Base-by-base conservation (phyloP, 257 asterid genomes). In the Coffea canephora region DNA sequence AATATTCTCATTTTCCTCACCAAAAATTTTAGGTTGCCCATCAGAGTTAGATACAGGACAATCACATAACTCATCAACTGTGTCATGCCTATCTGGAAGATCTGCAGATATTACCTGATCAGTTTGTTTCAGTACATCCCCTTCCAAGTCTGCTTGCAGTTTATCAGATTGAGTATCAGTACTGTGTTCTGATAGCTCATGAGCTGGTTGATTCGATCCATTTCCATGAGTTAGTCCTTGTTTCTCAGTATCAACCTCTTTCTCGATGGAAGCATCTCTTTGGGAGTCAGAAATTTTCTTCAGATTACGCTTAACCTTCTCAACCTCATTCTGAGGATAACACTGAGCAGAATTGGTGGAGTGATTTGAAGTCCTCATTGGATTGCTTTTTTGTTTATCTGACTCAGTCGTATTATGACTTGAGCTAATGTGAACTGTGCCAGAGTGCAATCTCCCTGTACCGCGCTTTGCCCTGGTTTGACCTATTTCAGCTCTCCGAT, bases 361-460 rank as follows among this genome's bases (percentile, higher is more conserved):
- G 77, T 76, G 83, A 78, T 71, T 86, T 68, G 78, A 71, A 71
- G 75, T 52, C 80, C 76, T 88, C 82, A 81, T 78, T 7, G 78
- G 76, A 46, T 78, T 77, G 75, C 79, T 80, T 80, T 86, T 86
- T 71, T 73, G 77, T 74, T 85, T 90, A 80, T 83, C 91, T 55
- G 79, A 65, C 66, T 80, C 88, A 7, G 83, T 54, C 46, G 43
- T 71, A 45, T 80, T 78, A 70, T 50, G 78, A 62, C 65, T 77
- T 59, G 68, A 79, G 61, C 70, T 79, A 27, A 82, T 78, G 77
- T 65, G 85, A 73, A 46, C 67, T 50, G 61, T 81, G 74, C 68
- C 77, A 61, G 89, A 59, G 34, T 48, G 78, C 73, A 36, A 61
- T 83, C 71, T 87, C 62, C 74, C 80, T 72, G 52, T 74, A 74